These are phyloP conservation scores for Starmerella lactis-condensi DNA, from an alignment of 805 yeast species.

Conservation along the genomic window DNA sequence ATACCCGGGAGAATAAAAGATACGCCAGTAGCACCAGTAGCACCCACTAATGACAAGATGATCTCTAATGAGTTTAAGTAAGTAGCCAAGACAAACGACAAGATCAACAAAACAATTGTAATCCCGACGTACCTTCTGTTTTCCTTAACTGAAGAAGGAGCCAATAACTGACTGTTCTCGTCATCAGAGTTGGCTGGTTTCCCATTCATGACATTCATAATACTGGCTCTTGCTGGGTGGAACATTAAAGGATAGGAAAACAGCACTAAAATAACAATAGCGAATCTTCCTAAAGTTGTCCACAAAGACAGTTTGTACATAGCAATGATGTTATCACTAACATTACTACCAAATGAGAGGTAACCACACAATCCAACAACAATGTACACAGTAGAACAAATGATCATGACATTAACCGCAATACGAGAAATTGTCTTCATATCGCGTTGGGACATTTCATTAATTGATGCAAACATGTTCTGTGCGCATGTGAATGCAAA, in stretches of 20 bases:
- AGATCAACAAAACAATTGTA: conserved; percentile 29
- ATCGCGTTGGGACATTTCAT: conserved; percentile 49
- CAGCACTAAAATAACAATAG: conserved; percentile 62
- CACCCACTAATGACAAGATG: conserved; percentile 74
- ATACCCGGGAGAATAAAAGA: conserved; percentile 81
- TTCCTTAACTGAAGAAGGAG: not conserved
- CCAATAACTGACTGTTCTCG: not conserved
- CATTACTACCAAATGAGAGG: conserved; percentile 66
- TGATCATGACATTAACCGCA: conserved; percentile 34
- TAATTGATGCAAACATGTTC: conserved; percentile 76
- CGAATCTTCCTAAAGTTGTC: conserved; percentile 63
- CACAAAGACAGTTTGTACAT: conserved; percentile 48
- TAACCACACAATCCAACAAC: conserved; percentile 70
- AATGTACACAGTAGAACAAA: conserved; percentile 45
- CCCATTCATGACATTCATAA: conserved; percentile 48
- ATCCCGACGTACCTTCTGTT: conserved; percentile 22
- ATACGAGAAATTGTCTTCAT: conserved; percentile 31
- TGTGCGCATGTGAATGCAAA: conserved; percentile 95
- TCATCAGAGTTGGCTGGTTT: conserved; percentile 1
- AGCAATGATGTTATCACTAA: conserved; percentile 60
- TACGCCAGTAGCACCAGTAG: conserved; percentile 82
- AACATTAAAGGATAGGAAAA: conserved; percentile 79
- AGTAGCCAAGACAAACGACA: conserved; percentile 47
- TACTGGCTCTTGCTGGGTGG: conserved; percentile 75
- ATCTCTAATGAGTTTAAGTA: conserved; percentile 56